These are phyloP conservation scores for Spathaspora girioi DNA, from an alignment of 805 yeast species.

Conservation along the genomic window DNA sequence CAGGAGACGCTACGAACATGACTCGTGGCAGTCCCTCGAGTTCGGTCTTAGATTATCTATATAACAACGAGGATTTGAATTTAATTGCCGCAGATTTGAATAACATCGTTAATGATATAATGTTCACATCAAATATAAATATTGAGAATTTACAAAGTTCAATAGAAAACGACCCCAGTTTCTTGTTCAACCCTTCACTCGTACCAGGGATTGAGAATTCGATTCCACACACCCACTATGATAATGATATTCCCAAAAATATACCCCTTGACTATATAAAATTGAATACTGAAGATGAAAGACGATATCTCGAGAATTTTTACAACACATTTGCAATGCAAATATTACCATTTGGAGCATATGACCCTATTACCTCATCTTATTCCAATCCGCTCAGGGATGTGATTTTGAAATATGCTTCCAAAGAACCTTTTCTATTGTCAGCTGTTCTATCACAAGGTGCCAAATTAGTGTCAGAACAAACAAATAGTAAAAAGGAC, in stretches of 20 bases:
- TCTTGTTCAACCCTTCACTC: conserved; percentile 5
- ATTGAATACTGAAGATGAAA: conserved; percentile 25
- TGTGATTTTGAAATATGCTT: conserved; percentile 56
- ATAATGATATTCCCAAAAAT: conserved; percentile 17
- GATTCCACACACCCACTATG: background rate
- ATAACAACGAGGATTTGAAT: conserved; percentile 26
- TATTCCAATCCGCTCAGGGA: conserved; percentile 56
- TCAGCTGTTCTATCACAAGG: conserved; percentile 76
- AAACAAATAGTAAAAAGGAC: conserved; percentile 18
- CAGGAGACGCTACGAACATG: background rate
- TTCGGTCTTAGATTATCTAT: conserved; percentile 5
- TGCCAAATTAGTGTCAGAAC: conserved; percentile 51
- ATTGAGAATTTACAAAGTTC: conserved; percentile 11
- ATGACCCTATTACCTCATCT: conserved; percentile 19
- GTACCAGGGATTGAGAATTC: background rate
- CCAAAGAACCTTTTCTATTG: conserved; percentile 57
- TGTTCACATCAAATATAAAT: conserved; percentile 26
- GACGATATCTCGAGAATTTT: conserved; percentile 30
- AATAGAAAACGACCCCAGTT: background rate
- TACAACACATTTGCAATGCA: conserved; percentile 32
- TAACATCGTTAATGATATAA: conserved; percentile 37
- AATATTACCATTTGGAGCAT: conserved; percentile 36
- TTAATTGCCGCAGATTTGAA: conserved; percentile 37
- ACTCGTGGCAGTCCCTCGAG: conserved; percentile 3
- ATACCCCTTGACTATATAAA: conserved; percentile 28